These are phyloP conservation scores for Alternaria ethzedia DNA, from an alignment of 2,329 filamentous ascomycete species.

Conservation along the genomic window DNA sequence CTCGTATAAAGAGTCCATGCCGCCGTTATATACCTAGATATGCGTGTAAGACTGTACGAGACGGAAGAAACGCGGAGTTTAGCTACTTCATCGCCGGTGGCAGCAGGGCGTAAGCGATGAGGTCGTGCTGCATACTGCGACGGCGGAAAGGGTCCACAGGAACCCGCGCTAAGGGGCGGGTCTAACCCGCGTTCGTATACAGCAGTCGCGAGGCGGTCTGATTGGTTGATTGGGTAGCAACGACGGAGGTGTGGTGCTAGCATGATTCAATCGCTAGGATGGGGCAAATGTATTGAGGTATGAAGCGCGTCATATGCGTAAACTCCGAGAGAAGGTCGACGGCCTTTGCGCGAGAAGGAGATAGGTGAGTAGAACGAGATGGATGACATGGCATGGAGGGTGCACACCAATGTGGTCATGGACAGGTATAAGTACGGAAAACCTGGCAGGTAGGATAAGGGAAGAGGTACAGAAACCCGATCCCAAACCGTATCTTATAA, in stretches of 20 bases:
- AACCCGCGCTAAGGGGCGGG: neutral
- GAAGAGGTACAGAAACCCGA: neutral
- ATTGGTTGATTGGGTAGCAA: neutral
- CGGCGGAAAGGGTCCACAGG: neutral
- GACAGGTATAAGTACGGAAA: neutral
- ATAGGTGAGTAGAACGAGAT: neutral
- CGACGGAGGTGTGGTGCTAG: neutral
- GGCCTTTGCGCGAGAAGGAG: neutral
- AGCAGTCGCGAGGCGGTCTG: neutral
- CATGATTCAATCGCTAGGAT: neutral
- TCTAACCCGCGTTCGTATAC: slow-evolving; percentile 15
- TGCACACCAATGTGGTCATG: neutral
- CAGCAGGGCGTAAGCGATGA: neutral
- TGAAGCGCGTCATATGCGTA: neutral
- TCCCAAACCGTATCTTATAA: neutral
- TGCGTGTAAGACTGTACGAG: neutral
- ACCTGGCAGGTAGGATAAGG: neutral
- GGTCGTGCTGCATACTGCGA: neutral
- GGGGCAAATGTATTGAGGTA: neutral
- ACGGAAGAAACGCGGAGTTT: neutral
- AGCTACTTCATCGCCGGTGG: neutral
- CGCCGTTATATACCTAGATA: neutral
- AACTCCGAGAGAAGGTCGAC: neutral
- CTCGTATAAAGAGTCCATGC: neutral
- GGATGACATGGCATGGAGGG: neutral